A percentile compares a stretch with the other conserved stretches of the same genome.
Conservation (phyloP, 805 yeast genomes). For the Starmerella floris region DNA sequence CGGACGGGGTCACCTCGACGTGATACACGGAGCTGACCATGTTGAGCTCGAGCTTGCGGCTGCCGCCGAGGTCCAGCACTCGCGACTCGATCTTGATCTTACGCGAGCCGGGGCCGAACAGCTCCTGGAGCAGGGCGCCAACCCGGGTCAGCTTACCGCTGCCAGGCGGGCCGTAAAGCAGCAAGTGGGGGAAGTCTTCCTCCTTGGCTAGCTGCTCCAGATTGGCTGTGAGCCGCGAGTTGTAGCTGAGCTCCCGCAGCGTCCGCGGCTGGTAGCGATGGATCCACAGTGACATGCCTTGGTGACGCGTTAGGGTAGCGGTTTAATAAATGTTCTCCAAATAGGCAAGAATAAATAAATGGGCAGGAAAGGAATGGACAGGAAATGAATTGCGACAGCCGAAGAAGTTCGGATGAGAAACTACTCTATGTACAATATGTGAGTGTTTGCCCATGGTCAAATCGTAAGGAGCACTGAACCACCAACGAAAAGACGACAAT, state of each 20-base stretch:
- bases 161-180: conserved; percentile 92
- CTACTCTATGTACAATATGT: too few species aligned
- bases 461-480: too few species aligned
- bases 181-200: conserved; percentile 84
- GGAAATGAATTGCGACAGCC: too few species aligned
- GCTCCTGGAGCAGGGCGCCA: conserved; percentile 58
- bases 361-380: too few species aligned
- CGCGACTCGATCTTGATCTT: conserved; percentile 83
- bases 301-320: background rate
- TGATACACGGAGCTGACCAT: conserved; percentile 87
- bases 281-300: conserved; percentile 62
- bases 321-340: too few species aligned
- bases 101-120: conserved; percentile 73
- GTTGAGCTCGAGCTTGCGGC: conserved; percentile 75
- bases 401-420: too few species aligned
- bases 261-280: conserved; percentile 78
- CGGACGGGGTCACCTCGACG: conserved; percentile 90
- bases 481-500: too few species aligned
- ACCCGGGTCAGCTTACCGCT: conserved; percentile 94
- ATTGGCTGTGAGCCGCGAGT: conserved; percentile 47
- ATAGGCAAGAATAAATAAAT: too few species aligned
- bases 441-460: too few species aligned
- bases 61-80: conserved; percentile 49
- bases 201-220: conserved; percentile 49
- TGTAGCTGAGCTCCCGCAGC: conserved; percentile 53